Evolutionary conservation across 1,284 basidiomycete species (phyloP).

Genomic region (Leccinum huronense): DNA sequence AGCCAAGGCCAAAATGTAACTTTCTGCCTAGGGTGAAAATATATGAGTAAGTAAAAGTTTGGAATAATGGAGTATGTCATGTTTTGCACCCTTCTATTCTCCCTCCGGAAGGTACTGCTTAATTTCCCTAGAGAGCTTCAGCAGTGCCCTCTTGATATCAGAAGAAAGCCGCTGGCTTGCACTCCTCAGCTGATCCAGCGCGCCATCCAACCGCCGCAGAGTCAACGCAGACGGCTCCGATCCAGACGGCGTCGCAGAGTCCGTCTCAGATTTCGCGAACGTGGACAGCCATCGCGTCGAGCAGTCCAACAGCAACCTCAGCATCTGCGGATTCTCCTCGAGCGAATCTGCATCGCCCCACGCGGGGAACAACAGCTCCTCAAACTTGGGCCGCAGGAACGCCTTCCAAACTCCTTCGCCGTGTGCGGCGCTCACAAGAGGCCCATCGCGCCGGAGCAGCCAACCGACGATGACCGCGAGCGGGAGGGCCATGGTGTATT

Average conservation of each 20-base stretch:
- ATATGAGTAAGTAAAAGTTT: neutral
- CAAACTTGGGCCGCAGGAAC: conserved; percentile 9
- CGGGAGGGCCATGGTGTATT: conserved; percentile 7
- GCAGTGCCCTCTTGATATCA: conserved; percentile 9
- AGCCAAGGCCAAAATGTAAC: neutral
- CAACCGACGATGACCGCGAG: conserved; percentile 9
- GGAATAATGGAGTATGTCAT: neutral
- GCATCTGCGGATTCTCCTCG: conserved; percentile 13
- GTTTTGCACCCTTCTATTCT: neutral
- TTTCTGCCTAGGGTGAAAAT: neutral
- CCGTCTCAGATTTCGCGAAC: neutral
- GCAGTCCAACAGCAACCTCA: conserved; percentile 9
- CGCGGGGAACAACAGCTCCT: conserved; percentile 5
- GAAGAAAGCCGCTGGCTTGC: conserved; percentile 1
- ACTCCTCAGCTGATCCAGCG: conserved; percentile 1
- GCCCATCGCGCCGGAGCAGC: conserved; percentile 9
- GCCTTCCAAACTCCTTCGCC: conserved; percentile 2
- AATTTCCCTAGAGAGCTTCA: conserved; percentile 34
- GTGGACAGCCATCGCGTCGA: conserved; percentile 5
- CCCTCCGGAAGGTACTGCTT: conserved; percentile 30
- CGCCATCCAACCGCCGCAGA: neutral
- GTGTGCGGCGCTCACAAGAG: neutral
- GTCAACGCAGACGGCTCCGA: neutral
- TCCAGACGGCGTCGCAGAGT: neutral
- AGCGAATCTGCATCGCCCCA: conserved; percentile 8